Evolutionary conservation across 2,329 filamentous ascomycete genomes (phyloP).

Genomic region (Cladosporium halotolerans): DNA sequence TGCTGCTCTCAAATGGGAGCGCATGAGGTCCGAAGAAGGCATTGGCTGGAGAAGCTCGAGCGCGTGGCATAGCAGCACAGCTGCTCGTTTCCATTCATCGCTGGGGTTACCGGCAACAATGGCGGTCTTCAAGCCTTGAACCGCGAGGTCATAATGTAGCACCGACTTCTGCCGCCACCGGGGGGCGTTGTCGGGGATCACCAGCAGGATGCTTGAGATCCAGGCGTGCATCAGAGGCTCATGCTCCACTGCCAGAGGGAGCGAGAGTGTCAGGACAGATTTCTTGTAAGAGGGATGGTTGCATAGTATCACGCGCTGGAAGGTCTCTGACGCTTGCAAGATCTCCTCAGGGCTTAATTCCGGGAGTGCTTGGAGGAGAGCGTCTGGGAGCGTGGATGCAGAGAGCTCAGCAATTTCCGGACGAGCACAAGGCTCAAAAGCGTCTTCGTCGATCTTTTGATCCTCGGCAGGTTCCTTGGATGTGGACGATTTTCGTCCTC

Average conservation of each 20-base stretch:
- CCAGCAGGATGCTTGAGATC: conserved; percentile 15
- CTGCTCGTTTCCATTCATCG: conserved; percentile 15
- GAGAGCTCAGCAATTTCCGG: too few relatives aligned
- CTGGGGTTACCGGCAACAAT: neutral
- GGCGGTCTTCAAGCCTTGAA: neutral
- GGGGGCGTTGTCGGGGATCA: conserved; percentile 2
- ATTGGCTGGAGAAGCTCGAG: conserved; percentile 15
- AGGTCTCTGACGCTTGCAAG: conserved; percentile 12
- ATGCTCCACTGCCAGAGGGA: conserved; percentile 12
- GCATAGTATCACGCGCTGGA: conserved; percentile 15
- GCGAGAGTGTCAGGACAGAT: conserved; percentile 12
- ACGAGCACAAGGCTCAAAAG: too few relatives aligned
- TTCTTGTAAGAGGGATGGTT: conserved; percentile 11
- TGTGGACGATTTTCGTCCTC: too few relatives aligned
- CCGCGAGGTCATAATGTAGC: conserved; percentile 16
- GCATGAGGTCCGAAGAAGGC: conserved; percentile 5
- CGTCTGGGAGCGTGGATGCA: too few relatives aligned
- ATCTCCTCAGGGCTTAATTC: conserved; percentile 12
- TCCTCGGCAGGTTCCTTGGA: too few relatives aligned
- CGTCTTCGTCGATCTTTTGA: too few relatives aligned
- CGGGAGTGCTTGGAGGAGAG: too few relatives aligned
- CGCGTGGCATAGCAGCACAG: conserved; percentile 16
- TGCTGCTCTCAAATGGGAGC: conserved; percentile 13
- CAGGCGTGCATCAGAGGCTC: conserved; percentile 17
- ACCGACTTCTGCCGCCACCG: conserved; percentile 13